These are phyloP conservation scores for Aaosphaeria pasadenensis DNA, from an alignment of 2,329 filamentous ascomycete genomes.

Conservation along the genomic window DNA sequence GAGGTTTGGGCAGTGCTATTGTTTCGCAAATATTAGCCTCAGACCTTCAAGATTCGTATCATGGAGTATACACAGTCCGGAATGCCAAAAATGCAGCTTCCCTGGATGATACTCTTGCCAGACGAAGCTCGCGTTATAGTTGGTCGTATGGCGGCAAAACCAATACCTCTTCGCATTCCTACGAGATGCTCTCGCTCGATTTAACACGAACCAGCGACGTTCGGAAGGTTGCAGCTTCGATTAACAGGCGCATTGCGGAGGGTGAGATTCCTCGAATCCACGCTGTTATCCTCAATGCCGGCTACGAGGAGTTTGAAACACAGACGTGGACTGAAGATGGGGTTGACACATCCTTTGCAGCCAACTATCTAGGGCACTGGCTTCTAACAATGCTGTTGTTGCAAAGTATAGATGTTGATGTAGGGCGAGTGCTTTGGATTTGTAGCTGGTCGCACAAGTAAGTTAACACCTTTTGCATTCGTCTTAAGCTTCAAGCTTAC, in stretches of 20 bases:
- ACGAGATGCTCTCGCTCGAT: too few species aligned
- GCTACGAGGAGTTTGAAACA: slow-evolving; percentile 9
- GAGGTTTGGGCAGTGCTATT: slow-evolving; percentile 17
- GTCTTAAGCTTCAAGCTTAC: too few species aligned
- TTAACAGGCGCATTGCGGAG: slow-evolving; percentile 13
- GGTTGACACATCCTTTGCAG: slow-evolving; percentile 31
- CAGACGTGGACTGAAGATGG: slow-evolving; percentile 31
- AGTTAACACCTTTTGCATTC: slow-evolving; percentile 3
- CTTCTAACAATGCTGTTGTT: slow-evolving; percentile 32
- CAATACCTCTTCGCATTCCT: too few species aligned
- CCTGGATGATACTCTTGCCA: not conserved
- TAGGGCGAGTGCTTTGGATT: slow-evolving; percentile 30
- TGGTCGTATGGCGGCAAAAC: too few species aligned
- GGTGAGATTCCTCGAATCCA: slow-evolving; percentile 12
- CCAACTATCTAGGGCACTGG: slow-evolving; percentile 33
- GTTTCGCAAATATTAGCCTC: slow-evolving; percentile 9
- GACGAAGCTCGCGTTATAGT: too few species aligned
- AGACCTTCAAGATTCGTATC: slow-evolving; percentile 4
- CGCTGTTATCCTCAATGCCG: slow-evolving; percentile 18
- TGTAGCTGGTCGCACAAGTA: slow-evolving; percentile 25
- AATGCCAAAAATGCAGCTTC: not conserved
- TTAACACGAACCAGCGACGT: too few species aligned
- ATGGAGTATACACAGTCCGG: slow-evolving; percentile 17
- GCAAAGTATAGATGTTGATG: slow-evolving; percentile 30
- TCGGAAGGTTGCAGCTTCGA: slow-evolving; percentile 4